phyloP scores from a whole-genome alignment of 2,329 filamentous ascomycete species.

The Arthrocladium fulminans region DNA sequence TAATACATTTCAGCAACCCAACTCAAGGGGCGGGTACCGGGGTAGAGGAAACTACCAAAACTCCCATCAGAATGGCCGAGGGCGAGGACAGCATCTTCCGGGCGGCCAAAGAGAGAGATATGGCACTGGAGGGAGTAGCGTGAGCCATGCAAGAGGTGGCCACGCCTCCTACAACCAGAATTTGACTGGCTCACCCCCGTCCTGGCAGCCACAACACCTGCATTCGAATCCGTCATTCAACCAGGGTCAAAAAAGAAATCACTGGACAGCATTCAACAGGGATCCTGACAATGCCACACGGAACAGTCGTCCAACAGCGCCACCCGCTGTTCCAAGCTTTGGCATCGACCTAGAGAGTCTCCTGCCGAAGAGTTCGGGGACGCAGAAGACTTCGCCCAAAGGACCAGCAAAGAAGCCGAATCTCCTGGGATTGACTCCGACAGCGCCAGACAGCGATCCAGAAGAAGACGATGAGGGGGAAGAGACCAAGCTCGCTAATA shows the following conservation, averaged over 20 bases:
- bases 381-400: slow-evolving; percentile 24
- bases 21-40: background rate
- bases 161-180: background rate
- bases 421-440: slow-evolving; percentile 40
- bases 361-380: slow-evolving; percentile 13
- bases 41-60: slow-evolving; percentile 11
- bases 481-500: slow-evolving; percentile 32
- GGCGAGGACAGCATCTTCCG: slow-evolving; percentile 5
- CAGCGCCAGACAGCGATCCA: slow-evolving; percentile 37
- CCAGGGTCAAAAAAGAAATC: slow-evolving; percentile 18
- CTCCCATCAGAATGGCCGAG: slow-evolving; percentile 6
- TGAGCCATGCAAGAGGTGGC: background rate
- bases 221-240: slow-evolving; percentile 7
- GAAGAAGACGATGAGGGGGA: slow-evolving; percentile 39
- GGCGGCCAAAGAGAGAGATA: background rate
- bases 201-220: slow-evolving; percentile 4
- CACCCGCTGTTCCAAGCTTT: slow-evolving; percentile 22
- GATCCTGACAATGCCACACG: slow-evolving; percentile 1
- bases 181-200: background rate
- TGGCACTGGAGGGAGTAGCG: background rate
- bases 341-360: slow-evolving; percentile 18
- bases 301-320: slow-evolving; percentile 15
- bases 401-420: slow-evolving; percentile 36
- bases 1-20: slow-evolving; percentile 4
- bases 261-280: slow-evolving; percentile 20